phyloP scores from a whole-genome alignment of 139 green algal genomes.

The Astrephomene gubernaculifera region DNA sequence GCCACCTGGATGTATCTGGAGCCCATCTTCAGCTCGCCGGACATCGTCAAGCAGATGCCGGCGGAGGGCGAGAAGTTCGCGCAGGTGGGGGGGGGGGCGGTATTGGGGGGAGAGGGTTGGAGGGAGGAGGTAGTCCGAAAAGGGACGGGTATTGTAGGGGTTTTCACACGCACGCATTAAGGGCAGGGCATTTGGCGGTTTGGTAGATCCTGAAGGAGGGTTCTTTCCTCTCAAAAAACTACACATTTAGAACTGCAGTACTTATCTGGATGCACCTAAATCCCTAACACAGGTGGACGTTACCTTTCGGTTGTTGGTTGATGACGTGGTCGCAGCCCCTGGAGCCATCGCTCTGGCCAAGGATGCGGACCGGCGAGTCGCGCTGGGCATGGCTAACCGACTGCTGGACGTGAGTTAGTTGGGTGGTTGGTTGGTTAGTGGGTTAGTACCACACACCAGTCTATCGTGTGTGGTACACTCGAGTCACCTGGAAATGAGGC shows the following conservation, averaged over 20 bases:
- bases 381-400: slow-evolving; percentile 62
- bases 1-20: slow-evolving; percentile 90
- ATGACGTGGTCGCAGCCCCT: slow-evolving; percentile 54
- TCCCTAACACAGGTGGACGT: slow-evolving; percentile 63
- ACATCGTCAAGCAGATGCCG: slow-evolving; percentile 93
- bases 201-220: too few relatives aligned
- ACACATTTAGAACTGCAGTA: too few relatives aligned
- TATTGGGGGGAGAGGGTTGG: too few relatives aligned
- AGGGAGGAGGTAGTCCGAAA: too few relatives aligned
- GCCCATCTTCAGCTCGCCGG: slow-evolving; percentile 85
- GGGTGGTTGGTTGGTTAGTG: background rate
- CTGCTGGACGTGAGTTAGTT: slow-evolving; percentile 57
- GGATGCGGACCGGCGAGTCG: slow-evolving; percentile 62
- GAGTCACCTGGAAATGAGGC: too few relatives aligned
- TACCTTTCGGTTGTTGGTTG: slow-evolving; percentile 71
- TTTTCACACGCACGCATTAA: too few relatives aligned
- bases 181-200: too few relatives aligned
- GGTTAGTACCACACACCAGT: background rate
- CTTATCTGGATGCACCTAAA: too few relatives aligned
- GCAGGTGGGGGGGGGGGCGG: slow-evolving; percentile 50
- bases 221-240: too few relatives aligned
- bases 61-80: slow-evolving; percentile 88
- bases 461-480: background rate
- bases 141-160: too few relatives aligned
- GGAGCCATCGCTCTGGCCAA: slow-evolving; percentile 59